Conservation (phyloP, 2,329 filamentous ascomycete genomes). For the Colletotrichum kahawae region DNA sequence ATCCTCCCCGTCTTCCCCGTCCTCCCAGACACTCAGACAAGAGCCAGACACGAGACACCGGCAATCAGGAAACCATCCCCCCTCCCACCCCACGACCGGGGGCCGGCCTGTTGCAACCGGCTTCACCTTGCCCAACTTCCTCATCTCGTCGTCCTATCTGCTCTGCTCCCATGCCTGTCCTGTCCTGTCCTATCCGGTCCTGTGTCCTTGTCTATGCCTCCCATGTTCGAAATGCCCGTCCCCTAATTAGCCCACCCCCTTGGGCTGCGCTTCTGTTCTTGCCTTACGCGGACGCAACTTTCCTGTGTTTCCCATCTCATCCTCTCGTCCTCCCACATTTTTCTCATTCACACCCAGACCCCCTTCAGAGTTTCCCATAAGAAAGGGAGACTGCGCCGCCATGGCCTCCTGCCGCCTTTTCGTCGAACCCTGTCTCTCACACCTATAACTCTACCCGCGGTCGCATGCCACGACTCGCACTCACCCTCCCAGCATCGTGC, state of each 20-base stretch:
- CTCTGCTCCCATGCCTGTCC: not conserved
- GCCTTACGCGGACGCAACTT: not conserved
- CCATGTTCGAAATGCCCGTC: not conserved
- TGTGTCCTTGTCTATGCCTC: not conserved
- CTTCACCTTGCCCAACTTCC: conserved; percentile 19
- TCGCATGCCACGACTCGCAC: conserved; percentile 11
- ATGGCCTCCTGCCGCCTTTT: conserved; percentile 7
- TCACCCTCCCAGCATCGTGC: not conserved
- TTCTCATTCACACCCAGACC: conserved; percentile 3
- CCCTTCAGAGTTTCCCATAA: conserved; percentile 12
- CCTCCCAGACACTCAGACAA: conserved; percentile 13
- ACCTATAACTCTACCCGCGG: conserved; percentile 11
- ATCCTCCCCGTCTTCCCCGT: conserved; percentile 16
- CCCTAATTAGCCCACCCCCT: conserved; percentile 12
- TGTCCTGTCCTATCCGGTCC: not conserved
- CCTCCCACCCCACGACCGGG: conserved; percentile 14
- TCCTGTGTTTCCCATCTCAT: not conserved
- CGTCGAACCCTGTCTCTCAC: not conserved
- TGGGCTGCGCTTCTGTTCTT: not conserved
- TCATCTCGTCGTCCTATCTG: not conserved
- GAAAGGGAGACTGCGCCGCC: conserved; percentile 14
- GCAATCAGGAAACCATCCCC: conserved; percentile 15
- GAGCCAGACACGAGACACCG: conserved; percentile 18
- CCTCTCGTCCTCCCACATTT: not conserved
- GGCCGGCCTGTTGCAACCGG: conserved; percentile 18